Conservation (phyloP, 2,329 filamentous ascomycete species). For the Fusarium robinianum region DNA sequence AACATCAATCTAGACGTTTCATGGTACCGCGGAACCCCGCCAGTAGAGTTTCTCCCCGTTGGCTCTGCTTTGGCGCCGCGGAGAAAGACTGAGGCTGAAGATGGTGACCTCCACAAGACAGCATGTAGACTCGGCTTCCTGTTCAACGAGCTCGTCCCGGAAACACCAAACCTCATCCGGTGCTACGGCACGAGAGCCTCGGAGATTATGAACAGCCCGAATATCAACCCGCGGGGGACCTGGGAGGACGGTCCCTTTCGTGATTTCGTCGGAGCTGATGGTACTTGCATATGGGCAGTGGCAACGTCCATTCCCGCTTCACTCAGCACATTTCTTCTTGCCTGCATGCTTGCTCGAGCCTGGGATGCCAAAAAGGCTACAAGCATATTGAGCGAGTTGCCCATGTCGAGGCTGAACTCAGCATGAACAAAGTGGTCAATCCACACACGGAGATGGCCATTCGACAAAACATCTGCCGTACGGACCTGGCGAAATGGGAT, state of each 20-base stretch:
- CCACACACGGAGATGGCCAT: slow-evolving; percentile 9
- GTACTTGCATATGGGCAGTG: slow-evolving; percentile 10
- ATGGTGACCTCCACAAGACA: slow-evolving; percentile 2
- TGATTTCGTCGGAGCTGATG: slow-evolving; percentile 7
- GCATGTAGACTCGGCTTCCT: slow-evolving; percentile 7
- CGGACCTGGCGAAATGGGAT: slow-evolving; percentile 14
- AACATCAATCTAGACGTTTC: slow-evolving; percentile 11
- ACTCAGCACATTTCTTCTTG: slow-evolving; percentile 5
- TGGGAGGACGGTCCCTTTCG: slow-evolving; percentile 3
- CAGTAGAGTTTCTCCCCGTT: slow-evolving; percentile 3
- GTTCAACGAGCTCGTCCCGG: slow-evolving; percentile 5
- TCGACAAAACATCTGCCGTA: slow-evolving; percentile 3
- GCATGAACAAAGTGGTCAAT: slow-evolving; percentile 9
- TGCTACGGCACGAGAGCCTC: slow-evolving; percentile 6
- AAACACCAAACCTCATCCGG: slow-evolving; percentile 2
- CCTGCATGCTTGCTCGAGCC: slow-evolving; percentile 10
- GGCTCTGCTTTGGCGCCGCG: slow-evolving; percentile 1
- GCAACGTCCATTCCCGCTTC: slow-evolving; percentile 5
- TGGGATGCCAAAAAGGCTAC: slow-evolving; percentile 5
- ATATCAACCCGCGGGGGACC: slow-evolving; percentile 3
- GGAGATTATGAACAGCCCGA: slow-evolving; percentile 3
- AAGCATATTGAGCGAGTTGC: slow-evolving; percentile 7
- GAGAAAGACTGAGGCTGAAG: slow-evolving; percentile 4
- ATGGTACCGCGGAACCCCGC: background rate
- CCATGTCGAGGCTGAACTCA: slow-evolving; percentile 3